Percentiles rank a stretch among this genome's conserved stretches.
Evolutionary conservation across 2,329 filamentous ascomycete genomes (phyloP).

Genomic region (Geosmithia putterillii): DNA sequence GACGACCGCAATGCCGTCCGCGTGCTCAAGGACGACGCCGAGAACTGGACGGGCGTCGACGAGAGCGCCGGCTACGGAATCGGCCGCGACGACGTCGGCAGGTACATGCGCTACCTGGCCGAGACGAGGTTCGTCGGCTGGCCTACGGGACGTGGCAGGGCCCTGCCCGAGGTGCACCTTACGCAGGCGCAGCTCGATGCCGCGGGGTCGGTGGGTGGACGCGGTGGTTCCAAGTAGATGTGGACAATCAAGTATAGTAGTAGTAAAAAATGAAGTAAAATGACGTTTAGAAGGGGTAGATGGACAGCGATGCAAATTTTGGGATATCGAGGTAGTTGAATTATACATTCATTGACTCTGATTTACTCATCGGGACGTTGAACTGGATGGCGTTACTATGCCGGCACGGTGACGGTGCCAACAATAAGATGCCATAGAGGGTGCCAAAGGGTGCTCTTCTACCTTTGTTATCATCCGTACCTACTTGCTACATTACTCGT

Average conservation of each 20-base stretch:
- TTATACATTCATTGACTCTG: too few species aligned
- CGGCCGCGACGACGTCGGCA: slow-evolving; percentile 10
- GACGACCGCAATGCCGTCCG: slow-evolving; percentile 50
- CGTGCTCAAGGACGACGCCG: slow-evolving; percentile 49
- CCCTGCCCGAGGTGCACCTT: slow-evolving; percentile 9
- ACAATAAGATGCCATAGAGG: too few species aligned
- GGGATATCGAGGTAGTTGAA: too few species aligned
- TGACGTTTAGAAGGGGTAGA: background rate
- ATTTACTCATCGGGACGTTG: too few species aligned
- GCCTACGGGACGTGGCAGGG: slow-evolving; percentile 13
- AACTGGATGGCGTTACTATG: too few species aligned
- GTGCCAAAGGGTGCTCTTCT: too few species aligned
- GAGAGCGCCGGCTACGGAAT: slow-evolving; percentile 30
- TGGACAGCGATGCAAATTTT: too few species aligned
- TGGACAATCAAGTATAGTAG: too few species aligned
- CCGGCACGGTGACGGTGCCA: too few species aligned
- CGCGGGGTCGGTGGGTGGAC: slow-evolving; percentile 2
- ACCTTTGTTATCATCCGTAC: too few species aligned
- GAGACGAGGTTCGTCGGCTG: slow-evolving; percentile 15
- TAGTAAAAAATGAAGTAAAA: background rate
- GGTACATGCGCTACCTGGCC: slow-evolving; percentile 14
- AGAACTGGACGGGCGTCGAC: slow-evolving; percentile 44
- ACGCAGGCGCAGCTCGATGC: slow-evolving; percentile 1
- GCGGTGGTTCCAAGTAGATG: background rate
- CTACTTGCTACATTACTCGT: too few species aligned